phyloP scores from a whole-genome alignment of 2,329 filamentous ascomycete genomes.

The Venturia aucupariae region DNA sequence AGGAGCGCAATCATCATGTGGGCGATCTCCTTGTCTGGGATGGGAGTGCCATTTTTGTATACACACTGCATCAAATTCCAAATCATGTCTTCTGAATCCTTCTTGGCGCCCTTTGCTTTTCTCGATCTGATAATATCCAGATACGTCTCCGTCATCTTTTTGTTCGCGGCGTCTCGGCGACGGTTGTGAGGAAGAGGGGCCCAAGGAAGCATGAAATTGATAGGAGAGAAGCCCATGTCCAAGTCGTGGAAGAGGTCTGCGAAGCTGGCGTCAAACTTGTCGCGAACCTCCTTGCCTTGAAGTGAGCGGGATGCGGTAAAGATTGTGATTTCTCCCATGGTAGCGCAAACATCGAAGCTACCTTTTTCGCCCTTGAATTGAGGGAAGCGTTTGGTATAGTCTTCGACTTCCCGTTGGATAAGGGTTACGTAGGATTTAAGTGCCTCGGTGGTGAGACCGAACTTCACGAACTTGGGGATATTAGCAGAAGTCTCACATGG shows the following conservation, averaged over 20 bases:
- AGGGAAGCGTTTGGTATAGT: slow-evolving; percentile 60
- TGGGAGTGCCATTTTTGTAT: slow-evolving; percentile 71
- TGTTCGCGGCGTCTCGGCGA: slow-evolving; percentile 68
- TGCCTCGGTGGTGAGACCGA: slow-evolving; percentile 64
- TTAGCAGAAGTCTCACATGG: slow-evolving; percentile 13
- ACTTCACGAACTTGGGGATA: slow-evolving; percentile 61
- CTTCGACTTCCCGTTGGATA: slow-evolving; percentile 64
- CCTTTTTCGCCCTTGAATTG: slow-evolving; percentile 61
- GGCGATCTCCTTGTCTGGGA: slow-evolving; percentile 79
- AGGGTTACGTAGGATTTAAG: slow-evolving; percentile 70
- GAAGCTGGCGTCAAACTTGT: slow-evolving; percentile 69
- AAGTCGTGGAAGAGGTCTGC: slow-evolving; percentile 79
- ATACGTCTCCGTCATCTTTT: slow-evolving; percentile 73
- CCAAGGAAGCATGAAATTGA: slow-evolving; percentile 89
- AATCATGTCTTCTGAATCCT: slow-evolving; percentile 66
- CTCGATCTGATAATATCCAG: slow-evolving; percentile 71
- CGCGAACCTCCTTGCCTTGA: slow-evolving; percentile 75
- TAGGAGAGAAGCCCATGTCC: slow-evolving; percentile 79
- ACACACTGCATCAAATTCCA: slow-evolving; percentile 78
- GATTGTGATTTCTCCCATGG: slow-evolving; percentile 79
- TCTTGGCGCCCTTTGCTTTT: slow-evolving; percentile 43
- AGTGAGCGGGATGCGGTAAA: slow-evolving; percentile 81
- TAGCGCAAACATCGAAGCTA: slow-evolving; percentile 60
- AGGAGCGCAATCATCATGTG: slow-evolving; percentile 92
- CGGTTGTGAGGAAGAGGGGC: slow-evolving; percentile 82